Percentiles rank a stretch among this genome's conserved stretches.
Evolutionary conservation across 768 basidiomycete species (phyloP).

Genomic region (Mycena polygramma): DNA sequence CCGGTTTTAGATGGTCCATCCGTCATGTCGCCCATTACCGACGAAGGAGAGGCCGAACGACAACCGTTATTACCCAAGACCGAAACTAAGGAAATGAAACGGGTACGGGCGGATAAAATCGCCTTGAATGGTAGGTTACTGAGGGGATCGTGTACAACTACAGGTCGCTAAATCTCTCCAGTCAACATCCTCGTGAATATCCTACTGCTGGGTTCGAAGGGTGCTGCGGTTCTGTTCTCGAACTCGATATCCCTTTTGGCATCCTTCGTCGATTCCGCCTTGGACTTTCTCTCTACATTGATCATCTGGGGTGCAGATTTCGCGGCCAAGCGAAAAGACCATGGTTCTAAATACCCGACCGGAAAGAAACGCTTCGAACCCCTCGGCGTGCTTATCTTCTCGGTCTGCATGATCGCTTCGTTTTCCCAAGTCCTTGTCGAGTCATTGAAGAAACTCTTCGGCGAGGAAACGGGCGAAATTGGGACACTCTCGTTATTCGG

Average conservation of each 20-base stretch:
- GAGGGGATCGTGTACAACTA: too few species aligned
- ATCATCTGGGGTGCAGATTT: slow-evolving; percentile 38
- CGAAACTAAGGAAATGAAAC: slow-evolving; percentile 27
- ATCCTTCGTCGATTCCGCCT: slow-evolving; percentile 38
- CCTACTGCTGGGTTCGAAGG: slow-evolving; percentile 32
- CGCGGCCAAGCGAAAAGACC: slow-evolving; percentile 35
- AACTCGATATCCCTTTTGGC: slow-evolving; percentile 38
- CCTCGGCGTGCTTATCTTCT: slow-evolving; percentile 38
- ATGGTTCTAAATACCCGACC: slow-evolving; percentile 32
- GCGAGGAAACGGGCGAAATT: slow-evolving; percentile 25
- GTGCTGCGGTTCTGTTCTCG: slow-evolving; percentile 31
- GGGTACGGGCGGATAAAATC: slow-evolving; percentile 36
- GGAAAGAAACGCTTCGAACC: slow-evolving; percentile 40
- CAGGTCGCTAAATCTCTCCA: not conserved
- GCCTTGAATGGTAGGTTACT: slow-evolving; percentile 33
- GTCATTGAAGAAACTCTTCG: slow-evolving; percentile 33
- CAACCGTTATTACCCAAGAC: slow-evolving; percentile 31
- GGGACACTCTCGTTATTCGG: slow-evolving; percentile 35
- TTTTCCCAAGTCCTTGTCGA: slow-evolving; percentile 38
- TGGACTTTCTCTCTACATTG: slow-evolving; percentile 37
- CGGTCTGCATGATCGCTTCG: slow-evolving; percentile 39
- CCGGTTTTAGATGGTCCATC: slow-evolving; percentile 23
- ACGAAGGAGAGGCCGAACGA: slow-evolving; percentile 26
- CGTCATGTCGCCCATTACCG: slow-evolving; percentile 13
- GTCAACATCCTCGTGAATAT: slow-evolving; percentile 38